These are phyloP conservation scores for Logfia minima DNA, from an alignment of 129 eudicot genomes.

Conservation along the genomic window DNA sequence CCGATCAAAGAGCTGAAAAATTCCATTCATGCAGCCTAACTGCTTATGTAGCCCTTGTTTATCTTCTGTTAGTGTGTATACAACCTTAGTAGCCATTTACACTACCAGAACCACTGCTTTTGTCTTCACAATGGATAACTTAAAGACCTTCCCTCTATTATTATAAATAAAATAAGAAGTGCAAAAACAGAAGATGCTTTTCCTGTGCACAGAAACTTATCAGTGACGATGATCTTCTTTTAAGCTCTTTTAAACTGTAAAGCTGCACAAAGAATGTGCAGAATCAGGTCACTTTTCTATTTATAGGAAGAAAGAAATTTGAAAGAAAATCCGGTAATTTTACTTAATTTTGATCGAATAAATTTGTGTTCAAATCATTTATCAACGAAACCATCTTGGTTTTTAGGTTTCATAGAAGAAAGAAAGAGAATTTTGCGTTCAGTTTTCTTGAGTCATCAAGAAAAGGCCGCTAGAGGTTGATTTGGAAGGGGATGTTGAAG, in stretches of 20 bases:
- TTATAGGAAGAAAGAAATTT: neutral
- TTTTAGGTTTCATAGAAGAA: slow-evolving; percentile 27
- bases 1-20: slow-evolving; percentile 77
- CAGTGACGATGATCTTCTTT: slow-evolving; percentile 2
- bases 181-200: slow-evolving; percentile 27
- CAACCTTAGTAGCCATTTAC: slow-evolving; percentile 61
- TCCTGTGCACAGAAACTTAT: slow-evolving; percentile 29
- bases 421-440: slow-evolving; percentile 13
- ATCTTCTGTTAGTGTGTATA: slow-evolving; percentile 53
- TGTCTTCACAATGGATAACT: slow-evolving; percentile 11
- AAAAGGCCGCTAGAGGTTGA: slow-evolving; percentile 44
- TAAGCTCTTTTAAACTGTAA: slow-evolving; percentile 28
- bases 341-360: neutral
- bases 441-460: slow-evolving; percentile 31
- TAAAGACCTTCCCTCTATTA: neutral
- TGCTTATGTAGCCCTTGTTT: slow-evolving; percentile 62
- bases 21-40: slow-evolving; percentile 87
- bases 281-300: slow-evolving; percentile 25
- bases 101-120: slow-evolving; percentile 8
- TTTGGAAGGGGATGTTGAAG: slow-evolving; percentile 34
- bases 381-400: neutral
- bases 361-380: slow-evolving; percentile 2
- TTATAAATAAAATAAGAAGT: neutral
- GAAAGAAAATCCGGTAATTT: neutral
- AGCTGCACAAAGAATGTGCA: slow-evolving; percentile 43